Conservation (phyloP, 768 basidiomycete genomes). For the Kwoniella newhampshirensis region DNA sequence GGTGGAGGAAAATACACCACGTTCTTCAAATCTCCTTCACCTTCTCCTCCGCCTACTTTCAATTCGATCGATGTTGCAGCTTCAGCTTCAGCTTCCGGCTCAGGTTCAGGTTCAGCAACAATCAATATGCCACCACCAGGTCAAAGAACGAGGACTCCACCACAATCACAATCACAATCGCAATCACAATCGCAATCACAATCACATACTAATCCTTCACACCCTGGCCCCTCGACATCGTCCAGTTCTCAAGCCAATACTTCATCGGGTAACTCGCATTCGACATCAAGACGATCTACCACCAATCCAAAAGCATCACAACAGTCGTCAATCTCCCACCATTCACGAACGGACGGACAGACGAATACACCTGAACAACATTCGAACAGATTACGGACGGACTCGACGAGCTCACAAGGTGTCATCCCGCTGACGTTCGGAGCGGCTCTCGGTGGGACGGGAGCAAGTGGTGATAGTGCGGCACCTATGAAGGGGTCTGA, state of each 20-base stretch:
- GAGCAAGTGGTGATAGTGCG: background rate
- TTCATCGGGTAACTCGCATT: too few species aligned
- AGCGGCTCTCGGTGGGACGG: slow-evolving; percentile 3
- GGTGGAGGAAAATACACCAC: background rate
- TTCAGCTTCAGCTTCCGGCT: slow-evolving; percentile 3
- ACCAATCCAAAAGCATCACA: too few species aligned
- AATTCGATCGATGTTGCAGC: too few species aligned
- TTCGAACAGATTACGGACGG: too few species aligned
- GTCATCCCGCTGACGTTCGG: slow-evolving; percentile 6
- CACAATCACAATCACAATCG: background rate
- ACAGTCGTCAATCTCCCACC: too few species aligned
- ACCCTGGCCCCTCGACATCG: background rate
- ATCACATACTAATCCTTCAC: background rate
- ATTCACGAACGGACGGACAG: too few species aligned
- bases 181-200: background rate
- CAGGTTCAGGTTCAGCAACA: background rate
- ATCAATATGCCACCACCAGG: slow-evolving; percentile 8
- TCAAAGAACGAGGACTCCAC: slow-evolving; percentile 1
- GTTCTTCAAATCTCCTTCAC: slow-evolving; percentile 16
- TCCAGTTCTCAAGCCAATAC: background rate
- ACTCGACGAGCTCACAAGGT: background rate
- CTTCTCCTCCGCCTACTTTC: background rate
- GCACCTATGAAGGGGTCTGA: background rate
- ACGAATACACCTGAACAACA: too few species aligned
- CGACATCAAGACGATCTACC: too few species aligned